Base-by-base conservation (phyloP, 2,329 filamentous ascomycete species). In the Trichoderma sp. region DNA sequence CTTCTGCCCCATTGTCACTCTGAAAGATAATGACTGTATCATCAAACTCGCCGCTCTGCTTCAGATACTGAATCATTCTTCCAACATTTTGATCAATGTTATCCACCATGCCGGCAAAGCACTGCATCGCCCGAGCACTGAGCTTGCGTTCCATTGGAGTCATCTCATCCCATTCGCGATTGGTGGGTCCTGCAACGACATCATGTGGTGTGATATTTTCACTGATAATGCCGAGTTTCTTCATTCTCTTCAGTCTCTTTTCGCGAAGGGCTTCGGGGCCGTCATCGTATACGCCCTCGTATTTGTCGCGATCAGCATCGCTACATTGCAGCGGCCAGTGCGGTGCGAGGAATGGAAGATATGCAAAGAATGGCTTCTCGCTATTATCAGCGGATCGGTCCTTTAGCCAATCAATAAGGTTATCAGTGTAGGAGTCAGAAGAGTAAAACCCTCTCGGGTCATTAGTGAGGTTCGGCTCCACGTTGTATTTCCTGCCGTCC, bases 21-120 rank as follows among this genome's bases (percentile, higher is more conserved):
- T 91, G 88, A 85, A 92, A 92, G 79, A 88, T 87, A 66, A 92
- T 85, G 76, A 92, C 89, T 3, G 91, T 92, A 80, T 92, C 91
- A 77, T 92, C 90, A 1, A 90, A 84, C 80, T 92, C 90, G 73
- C 87, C 89, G 3, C 87, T 89, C 59, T 85, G 80, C 75, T 88
- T 84, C 3, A 92, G 86, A 77, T 91, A 89, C 50, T 89, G 83
- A 35, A 91, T 83, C 3, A 92, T 87, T 74, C 88, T 88, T 53
- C 90, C 90, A 18, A 92, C 87, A 75, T 91, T 90, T 74, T 81
- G 80, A 78, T 92, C 91, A 68, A 92, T 91, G 72, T 85, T 85
- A 74, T 92, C 90, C 4, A 92, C 90, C 89, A 93, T 92, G 18
- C 85, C 91, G 0, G 91, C 90, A 76, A 89, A 92, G 4, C 89